Evolutionary conservation across 2,329 filamentous ascomycete species (phyloP).

Genomic region (Fusarium robinianum): DNA sequence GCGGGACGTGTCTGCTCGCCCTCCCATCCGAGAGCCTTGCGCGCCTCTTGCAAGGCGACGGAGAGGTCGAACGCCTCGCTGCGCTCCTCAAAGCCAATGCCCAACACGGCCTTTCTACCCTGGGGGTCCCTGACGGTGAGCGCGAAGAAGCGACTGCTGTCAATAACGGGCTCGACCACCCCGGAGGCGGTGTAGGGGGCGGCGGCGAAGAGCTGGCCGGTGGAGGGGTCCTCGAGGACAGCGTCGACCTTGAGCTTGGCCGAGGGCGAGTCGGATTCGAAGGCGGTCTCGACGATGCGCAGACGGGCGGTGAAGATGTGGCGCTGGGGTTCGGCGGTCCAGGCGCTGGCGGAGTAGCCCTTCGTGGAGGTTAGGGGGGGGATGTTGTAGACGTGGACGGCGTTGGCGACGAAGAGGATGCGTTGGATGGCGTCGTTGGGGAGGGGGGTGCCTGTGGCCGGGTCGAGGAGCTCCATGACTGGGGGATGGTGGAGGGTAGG

Average conservation of each 20-base stretch:
- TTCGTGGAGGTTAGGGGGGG: conserved; percentile 77
- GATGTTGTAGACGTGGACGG: conserved; percentile 86
- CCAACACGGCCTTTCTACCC: conserved; percentile 76
- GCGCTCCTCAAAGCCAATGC: conserved; percentile 86
- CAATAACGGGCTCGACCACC: conserved; percentile 76
- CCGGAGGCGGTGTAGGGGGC: conserved; percentile 71
- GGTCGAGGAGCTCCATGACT: conserved; percentile 74
- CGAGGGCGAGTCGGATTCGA: conserved; percentile 45
- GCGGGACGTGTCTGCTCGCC: conserved; percentile 44
- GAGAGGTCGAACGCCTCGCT: conserved; percentile 85
- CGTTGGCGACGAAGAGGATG: conserved; percentile 74
- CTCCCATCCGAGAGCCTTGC: conserved; percentile 69
- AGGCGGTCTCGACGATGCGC: conserved; percentile 76
- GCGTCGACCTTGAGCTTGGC: conserved; percentile 73
- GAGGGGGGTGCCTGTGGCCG: conserved; percentile 69
- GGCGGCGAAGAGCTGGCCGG: conserved; percentile 79
- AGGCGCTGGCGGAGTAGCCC: conserved; percentile 76
- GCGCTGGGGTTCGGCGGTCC: conserved; percentile 72
- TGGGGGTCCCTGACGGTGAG: conserved; percentile 76
- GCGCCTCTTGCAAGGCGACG: conserved; percentile 77
- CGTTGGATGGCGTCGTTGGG: conserved; percentile 81
- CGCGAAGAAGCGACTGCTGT: conserved; percentile 84
- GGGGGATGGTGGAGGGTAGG: not conserved
- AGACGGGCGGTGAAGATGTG: conserved; percentile 87
- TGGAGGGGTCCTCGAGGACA: conserved; percentile 75